Conservation (phyloP, 495 filamentous ascomycete genomes). For the Cladorrhinum samala region DNA sequence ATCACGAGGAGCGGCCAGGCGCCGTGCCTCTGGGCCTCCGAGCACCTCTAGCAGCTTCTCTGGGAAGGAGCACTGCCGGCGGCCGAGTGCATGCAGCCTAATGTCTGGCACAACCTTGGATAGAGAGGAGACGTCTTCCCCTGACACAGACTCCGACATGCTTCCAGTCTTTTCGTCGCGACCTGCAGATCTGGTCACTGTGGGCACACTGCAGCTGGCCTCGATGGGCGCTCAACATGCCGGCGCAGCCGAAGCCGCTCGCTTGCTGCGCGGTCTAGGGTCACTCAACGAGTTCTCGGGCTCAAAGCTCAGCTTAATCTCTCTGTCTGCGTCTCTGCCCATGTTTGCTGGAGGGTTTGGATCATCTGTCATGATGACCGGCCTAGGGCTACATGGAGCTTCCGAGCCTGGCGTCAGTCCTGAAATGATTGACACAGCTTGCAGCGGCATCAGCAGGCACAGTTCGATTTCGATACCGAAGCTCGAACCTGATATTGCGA, state of each 20-base stretch:
- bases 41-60: slow-evolving; percentile 1
- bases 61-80: background rate
- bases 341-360: slow-evolving; percentile 8
- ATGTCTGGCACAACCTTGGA: slow-evolving; percentile 5
- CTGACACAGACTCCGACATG: slow-evolving; percentile 5
- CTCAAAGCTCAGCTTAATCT: background rate
- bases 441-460: background rate
- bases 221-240: slow-evolving; percentile 21
- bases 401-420: background rate
- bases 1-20: background rate
- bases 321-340: slow-evolving; percentile 3
- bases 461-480: background rate
- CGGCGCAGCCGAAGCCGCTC: slow-evolving; percentile 15
- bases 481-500: background rate
- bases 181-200: slow-evolving; percentile 23
- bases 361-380: slow-evolving; percentile 2
- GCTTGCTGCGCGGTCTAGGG: slow-evolving; percentile 13
- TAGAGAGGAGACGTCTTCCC: background rate
- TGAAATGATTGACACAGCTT: background rate
- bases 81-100: slow-evolving; percentile 8
- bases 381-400: slow-evolving; percentile 6
- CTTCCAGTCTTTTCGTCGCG: slow-evolving; percentile 18
- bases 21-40: slow-evolving; percentile 9
- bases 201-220: slow-evolving; percentile 22
- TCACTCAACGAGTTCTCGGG: slow-evolving; percentile 1